Percentiles rank a stretch among this genome's conserved stretches.
These are phyloP conservation scores for Lecanicillium sp. DNA, from an alignment of 2,329 filamentous ascomycete species.

Conservation along the genomic window DNA sequence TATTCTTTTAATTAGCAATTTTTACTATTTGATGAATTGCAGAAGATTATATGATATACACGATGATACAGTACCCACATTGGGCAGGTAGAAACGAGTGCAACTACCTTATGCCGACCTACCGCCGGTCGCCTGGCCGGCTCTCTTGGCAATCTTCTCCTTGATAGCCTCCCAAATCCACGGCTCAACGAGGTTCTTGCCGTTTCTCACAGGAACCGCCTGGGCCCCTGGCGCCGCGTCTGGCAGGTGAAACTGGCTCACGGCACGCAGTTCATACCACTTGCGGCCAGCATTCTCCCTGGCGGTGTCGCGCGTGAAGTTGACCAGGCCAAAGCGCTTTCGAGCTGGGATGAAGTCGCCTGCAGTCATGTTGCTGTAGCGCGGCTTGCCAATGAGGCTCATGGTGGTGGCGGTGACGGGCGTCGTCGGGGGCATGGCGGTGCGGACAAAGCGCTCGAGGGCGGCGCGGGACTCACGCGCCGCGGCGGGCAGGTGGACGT, in stretches of 20 bases:
- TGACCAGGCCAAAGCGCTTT: slow-evolving; percentile 34
- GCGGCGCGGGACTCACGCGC: slow-evolving; percentile 55
- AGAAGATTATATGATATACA: too few relatives aligned
- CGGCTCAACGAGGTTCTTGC: slow-evolving; percentile 26
- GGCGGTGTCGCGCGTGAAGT: slow-evolving; percentile 32
- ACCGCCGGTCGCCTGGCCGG: slow-evolving; percentile 1
- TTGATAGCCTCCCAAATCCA: slow-evolving; percentile 38
- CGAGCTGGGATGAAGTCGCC: slow-evolving; percentile 29
- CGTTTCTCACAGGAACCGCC: slow-evolving; percentile 13
- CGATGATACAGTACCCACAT: too few relatives aligned
- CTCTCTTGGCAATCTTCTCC: slow-evolving; percentile 23
- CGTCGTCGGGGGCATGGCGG: slow-evolving; percentile 39
- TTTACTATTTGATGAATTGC: too few relatives aligned
- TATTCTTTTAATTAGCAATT: too few relatives aligned
- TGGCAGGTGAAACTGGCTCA: slow-evolving; percentile 34
- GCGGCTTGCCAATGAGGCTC: slow-evolving; percentile 49
- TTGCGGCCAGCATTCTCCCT: slow-evolving; percentile 29
- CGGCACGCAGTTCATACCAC: slow-evolving; percentile 37
- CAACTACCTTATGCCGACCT: too few relatives aligned
- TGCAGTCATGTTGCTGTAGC: slow-evolving; percentile 38
- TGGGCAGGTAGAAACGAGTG: too few relatives aligned
- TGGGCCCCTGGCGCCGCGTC: slow-evolving; percentile 14
- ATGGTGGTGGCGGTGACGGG: slow-evolving; percentile 50
- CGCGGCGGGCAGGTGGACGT: slow-evolving; percentile 60
- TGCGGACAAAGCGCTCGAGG: slow-evolving; percentile 46